Conservation (phyloP, 768 basidiomycete genomes). For the Kwoniella europaea region DNA sequence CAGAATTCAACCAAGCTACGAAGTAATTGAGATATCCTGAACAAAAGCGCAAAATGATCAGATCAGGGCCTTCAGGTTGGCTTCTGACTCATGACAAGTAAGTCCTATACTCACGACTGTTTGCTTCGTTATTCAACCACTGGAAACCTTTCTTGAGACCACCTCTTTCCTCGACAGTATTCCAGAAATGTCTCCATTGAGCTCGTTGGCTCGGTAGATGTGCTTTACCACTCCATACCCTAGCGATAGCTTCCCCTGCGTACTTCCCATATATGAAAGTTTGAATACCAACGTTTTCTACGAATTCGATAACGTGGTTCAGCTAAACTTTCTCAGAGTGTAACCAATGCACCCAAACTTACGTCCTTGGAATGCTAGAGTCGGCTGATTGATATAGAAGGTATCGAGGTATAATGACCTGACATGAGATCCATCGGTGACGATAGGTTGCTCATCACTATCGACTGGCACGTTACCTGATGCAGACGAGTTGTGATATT, state of each 20-base stretch:
- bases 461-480: not conserved
- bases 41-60: not conserved
- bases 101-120: slow-evolving; percentile 14
- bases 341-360: slow-evolving; percentile 4
- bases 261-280: slow-evolving; percentile 32
- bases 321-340: not conserved
- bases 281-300: slow-evolving; percentile 30
- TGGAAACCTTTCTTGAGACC: slow-evolving; percentile 29
- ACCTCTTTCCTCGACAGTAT: slow-evolving; percentile 25
- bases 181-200: slow-evolving; percentile 25
- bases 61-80: not conserved
- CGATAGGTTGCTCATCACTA: slow-evolving; percentile 22
- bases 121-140: slow-evolving; percentile 16
- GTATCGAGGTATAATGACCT: slow-evolving; percentile 27
- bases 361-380: slow-evolving; percentile 35
- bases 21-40: slow-evolving; percentile 16
- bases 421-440: slow-evolving; percentile 28
- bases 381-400: slow-evolving; percentile 35
- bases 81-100: too few species aligned
- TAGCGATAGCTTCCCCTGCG: slow-evolving; percentile 22
- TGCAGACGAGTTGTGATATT: slow-evolving; percentile 54
- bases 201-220: slow-evolving; percentile 10
- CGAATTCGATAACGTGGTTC: not conserved
- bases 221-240: slow-evolving; percentile 29
- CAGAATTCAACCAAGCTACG: slow-evolving; percentile 24